Evolutionary conservation across 176 grass and related monocot genomes (phyloP), one percentile per base, ranked within the genome.

Genomic region (Chloris gayana): DNA sequence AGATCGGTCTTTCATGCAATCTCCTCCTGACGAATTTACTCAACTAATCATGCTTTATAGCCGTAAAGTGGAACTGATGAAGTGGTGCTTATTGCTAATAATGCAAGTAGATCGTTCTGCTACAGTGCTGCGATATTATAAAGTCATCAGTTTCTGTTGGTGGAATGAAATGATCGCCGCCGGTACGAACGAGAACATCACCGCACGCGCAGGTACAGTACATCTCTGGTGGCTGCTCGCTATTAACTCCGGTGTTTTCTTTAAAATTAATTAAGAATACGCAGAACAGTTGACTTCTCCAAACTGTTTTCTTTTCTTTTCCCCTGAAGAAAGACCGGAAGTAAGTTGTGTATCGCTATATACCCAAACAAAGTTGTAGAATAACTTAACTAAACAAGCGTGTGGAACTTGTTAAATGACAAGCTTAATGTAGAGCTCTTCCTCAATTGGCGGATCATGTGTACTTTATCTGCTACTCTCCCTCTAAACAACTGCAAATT

Each of bases 321-420:
- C 14, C 9, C 3, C 35, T 5, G 5, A 46, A 14, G 64, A 8
- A 15, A n/a, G 9, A 1, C 5, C 42, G 39, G 30, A 54, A 53
- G 26, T 51, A 37, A 37, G 35, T 51, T 29, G 51, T 22, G 69
- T 17, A 24, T 9, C 9, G 24, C 44, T 21, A n/a, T n/a, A n/a
- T n/a, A 21, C 17, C 45, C 15, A 51, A 59, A 59, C 4, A 4
- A 25, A 37, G 50, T n/a, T n/a, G n/a, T 22, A 3, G 9, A 14
- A 22, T 56, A 32, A 10, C 24, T 37, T 58, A 30, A 37, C 58
- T 38, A 72, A 19, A 56, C 85, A 83, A 60, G 17, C 56, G 42
- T 71, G 74, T 88, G 39, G 60, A 73, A 66, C 37, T 59, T 73
- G 72, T 72, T 67, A 59, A 70, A 62, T 73, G 37, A 50, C 63